Evolutionary conservation across 805 yeast species (phyloP).

Genomic region (Hanseniaspora hatyaiensis): DNA sequence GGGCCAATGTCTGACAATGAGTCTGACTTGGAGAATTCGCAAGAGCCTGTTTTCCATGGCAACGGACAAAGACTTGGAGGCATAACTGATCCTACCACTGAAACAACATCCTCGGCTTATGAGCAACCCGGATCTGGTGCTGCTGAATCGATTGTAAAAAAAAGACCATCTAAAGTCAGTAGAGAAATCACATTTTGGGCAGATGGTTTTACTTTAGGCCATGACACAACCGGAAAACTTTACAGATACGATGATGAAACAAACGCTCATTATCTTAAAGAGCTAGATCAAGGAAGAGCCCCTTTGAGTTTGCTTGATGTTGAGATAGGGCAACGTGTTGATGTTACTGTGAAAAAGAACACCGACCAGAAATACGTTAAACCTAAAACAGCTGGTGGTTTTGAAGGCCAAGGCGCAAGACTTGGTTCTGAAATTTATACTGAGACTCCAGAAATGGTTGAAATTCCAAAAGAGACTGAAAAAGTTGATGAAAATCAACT

Average conservation of each 20-base stretch:
- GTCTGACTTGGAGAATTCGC: conserved; percentile 25
- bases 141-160: conserved; percentile 17
- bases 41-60: conserved; percentile 29
- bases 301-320: conserved; percentile 76
- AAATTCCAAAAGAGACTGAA: not conserved
- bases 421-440: conserved; percentile 85
- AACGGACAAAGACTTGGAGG: conserved; percentile 35
- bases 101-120: conserved; percentile 28
- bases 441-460: conserved; percentile 29
- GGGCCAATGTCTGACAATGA: conserved; percentile 32
- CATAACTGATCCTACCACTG: conserved; percentile 20
- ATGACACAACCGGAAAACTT: conserved; percentile 55
- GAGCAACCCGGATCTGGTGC: conserved; percentile 26
- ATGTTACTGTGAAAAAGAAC: conserved; percentile 71
- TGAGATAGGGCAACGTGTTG: conserved; percentile 83
- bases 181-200: conserved; percentile 90
- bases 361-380: conserved; percentile 68
- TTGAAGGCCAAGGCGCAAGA: conserved; percentile 68
- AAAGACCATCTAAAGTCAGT: conserved; percentile 41
- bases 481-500: conserved; percentile 20
- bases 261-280: conserved; percentile 66
- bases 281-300: conserved; percentile 80
- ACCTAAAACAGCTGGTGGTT: conserved; percentile 61
- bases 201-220: conserved; percentile 86
- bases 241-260: conserved; percentile 84